Evolutionary conservation across 768 basidiomycete genomes (phyloP), one percentile per base, ranked within the genome.

Genomic region (Leccinellum rugosiceps): DNA sequence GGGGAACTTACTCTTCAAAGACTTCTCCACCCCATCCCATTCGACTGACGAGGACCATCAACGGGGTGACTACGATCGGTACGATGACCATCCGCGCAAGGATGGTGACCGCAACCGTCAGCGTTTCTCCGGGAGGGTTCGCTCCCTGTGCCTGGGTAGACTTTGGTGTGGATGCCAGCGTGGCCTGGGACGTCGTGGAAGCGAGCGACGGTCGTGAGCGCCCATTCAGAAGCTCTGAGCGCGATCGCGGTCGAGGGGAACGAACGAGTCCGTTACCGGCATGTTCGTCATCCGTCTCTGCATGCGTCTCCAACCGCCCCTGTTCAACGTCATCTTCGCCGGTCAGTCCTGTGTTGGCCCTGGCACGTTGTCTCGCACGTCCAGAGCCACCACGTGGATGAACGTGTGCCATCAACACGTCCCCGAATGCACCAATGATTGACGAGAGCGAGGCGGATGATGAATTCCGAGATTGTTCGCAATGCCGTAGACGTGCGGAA

Each of bases 11-110:
- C 90, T 93, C 91, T 49, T 84, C 83, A 60, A 90, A 91, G 4
- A 92, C 81, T 0, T 66, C 52, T 0, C 63, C 67, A 1, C 61
- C 66, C 62, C 62, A 64, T 21, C 62, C 68, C 62, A 84, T 80
- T 62, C 71, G 84, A 6, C 88, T 82, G 15, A 84, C 79, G 6
- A 85, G 59, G 11, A 83, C 82, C 68, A 98, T 79, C 8, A 94
- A 57, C 0, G 96, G 97, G 52, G 96, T 76, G 43, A 96, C 74
- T 3, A 94, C 44, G 46, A 87, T 44, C 1, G 95, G 94, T 6
- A 90, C 88, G 60, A 98, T 68, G 28, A 98, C 68, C 96, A 98
- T 98, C 63, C 95, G 76, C 45, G 88, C 81, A 14, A 87, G 41
- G n/a, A 98, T 83, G 3, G 92, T 83, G 14, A 98, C 81, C n/a